phyloP scores from a whole-genome alignment of 176 grass and related monocot genomes.

The Aegilops speltoides region DNA sequence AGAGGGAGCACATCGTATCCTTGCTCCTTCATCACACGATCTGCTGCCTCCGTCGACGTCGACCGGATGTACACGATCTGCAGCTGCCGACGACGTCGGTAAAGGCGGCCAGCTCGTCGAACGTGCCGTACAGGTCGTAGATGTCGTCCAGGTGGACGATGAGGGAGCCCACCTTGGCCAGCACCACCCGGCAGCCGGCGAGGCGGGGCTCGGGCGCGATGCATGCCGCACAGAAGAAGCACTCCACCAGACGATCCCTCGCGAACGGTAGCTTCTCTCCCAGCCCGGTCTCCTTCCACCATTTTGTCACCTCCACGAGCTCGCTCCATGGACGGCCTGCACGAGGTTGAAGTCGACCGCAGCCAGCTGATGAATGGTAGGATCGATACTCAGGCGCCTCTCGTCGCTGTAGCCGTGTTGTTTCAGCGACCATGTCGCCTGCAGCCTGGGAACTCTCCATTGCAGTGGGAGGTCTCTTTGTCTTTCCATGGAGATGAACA shows the following conservation, averaged over 20 bases:
- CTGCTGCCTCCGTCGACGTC: slow-evolving; percentile 21
- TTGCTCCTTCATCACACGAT: slow-evolving; percentile 20
- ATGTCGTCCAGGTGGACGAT: slow-evolving; percentile 36
- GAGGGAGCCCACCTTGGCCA: slow-evolving; percentile 16
- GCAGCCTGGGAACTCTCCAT: slow-evolving; percentile 25
- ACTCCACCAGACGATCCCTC: slow-evolving; percentile 46
- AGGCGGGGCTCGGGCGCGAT: slow-evolving; percentile 21
- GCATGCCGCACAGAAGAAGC: slow-evolving; percentile 28
- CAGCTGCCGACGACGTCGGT: neutral
- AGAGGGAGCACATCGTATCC: slow-evolving; percentile 31
- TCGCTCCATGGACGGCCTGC: slow-evolving; percentile 26
- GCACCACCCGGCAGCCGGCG: neutral
- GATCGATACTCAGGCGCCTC: neutral
- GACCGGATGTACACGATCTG: slow-evolving; percentile 14
- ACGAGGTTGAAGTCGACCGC: slow-evolving; percentile 29
- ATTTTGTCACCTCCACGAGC: slow-evolving; percentile 5
- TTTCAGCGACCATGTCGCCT: slow-evolving; percentile 5
- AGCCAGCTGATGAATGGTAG: slow-evolving; percentile 19
- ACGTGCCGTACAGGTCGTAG: slow-evolving; percentile 42
- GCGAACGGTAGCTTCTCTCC: slow-evolving; percentile 34
- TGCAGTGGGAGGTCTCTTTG: neutral
- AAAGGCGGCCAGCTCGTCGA: slow-evolving; percentile 27
- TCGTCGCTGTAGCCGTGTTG: neutral
- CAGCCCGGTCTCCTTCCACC: slow-evolving; percentile 49
- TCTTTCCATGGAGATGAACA: too few species aligned